phyloP scores from a whole-genome alignment of 192 early-diverging fungal species.

The Linnemannia elongata region DNA sequence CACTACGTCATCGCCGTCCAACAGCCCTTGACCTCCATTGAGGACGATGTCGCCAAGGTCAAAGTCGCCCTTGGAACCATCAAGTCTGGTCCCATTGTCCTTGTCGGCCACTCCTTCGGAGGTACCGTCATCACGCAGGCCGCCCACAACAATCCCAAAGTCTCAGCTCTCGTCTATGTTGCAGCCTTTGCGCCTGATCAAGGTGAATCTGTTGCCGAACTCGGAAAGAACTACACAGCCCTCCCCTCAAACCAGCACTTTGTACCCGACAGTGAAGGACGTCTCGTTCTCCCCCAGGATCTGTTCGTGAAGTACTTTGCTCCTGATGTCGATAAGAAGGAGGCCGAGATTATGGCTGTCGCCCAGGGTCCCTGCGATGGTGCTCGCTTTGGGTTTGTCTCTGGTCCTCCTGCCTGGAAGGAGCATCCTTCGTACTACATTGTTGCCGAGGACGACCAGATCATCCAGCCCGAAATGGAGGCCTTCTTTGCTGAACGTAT shows the following conservation, averaged over 20 bases:
- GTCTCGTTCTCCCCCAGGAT: background rate
- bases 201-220: background rate
- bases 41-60: slow-evolving; percentile 11
- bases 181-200: slow-evolving; percentile 9
- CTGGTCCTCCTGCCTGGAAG: slow-evolving; percentile 16
- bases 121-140: background rate
- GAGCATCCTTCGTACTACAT: background rate
- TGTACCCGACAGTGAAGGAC: background rate
- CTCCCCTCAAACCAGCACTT: background rate
- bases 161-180: slow-evolving; percentile 12
- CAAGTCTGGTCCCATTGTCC: slow-evolving; percentile 1
- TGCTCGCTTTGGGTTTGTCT: slow-evolving; percentile 1
- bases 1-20: slow-evolving; percentile 12
- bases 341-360: slow-evolving; percentile 11
- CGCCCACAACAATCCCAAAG: background rate
- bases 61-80: background rate
- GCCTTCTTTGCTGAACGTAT: slow-evolving; percentile 3
- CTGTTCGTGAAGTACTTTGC: slow-evolving; percentile 17
- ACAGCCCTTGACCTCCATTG: slow-evolving; percentile 2
- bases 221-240: background rate
- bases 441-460: slow-evolving; percentile 9
- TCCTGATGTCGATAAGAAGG: slow-evolving; percentile 9
- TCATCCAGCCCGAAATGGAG: slow-evolving; percentile 9
- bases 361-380: slow-evolving; percentile 10
- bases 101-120: slow-evolving; percentile 26